Percentiles rank a stretch among this genome's conserved stretches.
Evolutionary conservation across 2,329 filamentous ascomycete species (phyloP).

Genomic region (Ascochyta viciae-villosae): DNA sequence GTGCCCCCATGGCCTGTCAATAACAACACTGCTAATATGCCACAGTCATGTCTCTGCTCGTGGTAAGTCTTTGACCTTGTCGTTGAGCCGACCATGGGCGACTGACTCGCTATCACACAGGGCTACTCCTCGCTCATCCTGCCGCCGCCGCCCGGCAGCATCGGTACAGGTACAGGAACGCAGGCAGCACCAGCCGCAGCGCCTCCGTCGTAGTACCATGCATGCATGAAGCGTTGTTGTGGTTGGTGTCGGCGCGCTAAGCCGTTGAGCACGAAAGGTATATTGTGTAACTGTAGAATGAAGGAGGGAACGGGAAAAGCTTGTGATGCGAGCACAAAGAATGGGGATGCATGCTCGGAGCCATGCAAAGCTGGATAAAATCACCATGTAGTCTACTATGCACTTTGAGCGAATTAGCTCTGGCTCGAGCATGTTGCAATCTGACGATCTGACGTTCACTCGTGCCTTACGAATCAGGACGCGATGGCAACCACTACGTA

Average conservation of each 20-base stretch:
- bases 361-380: slow-evolving; percentile 1
- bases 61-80: slow-evolving; percentile 46
- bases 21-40: slow-evolving; percentile 16
- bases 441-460: slow-evolving; percentile 1
- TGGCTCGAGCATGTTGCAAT: background rate
- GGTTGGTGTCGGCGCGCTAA: slow-evolving; percentile 10
- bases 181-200: slow-evolving; percentile 58
- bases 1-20: slow-evolving; percentile 42
- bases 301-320: background rate
- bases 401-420: slow-evolving; percentile 2
- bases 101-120: slow-evolving; percentile 43
- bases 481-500: slow-evolving; percentile 4
- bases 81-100: background rate
- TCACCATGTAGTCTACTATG: slow-evolving; percentile 6
- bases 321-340: background rate
- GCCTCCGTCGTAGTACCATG: slow-evolving; percentile 47
- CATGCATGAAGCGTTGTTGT: slow-evolving; percentile 15
- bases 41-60: slow-evolving; percentile 54
- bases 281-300: slow-evolving; percentile 26
- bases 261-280: slow-evolving; percentile 19
- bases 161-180: slow-evolving; percentile 51
- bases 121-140: slow-evolving; percentile 72
- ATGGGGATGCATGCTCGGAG: background rate
- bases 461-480: slow-evolving; percentile 10
- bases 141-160: slow-evolving; percentile 56